Conservation (phyloP, 2,329 filamentous ascomycete genomes). For the Cercospora brassicicola region DNA sequence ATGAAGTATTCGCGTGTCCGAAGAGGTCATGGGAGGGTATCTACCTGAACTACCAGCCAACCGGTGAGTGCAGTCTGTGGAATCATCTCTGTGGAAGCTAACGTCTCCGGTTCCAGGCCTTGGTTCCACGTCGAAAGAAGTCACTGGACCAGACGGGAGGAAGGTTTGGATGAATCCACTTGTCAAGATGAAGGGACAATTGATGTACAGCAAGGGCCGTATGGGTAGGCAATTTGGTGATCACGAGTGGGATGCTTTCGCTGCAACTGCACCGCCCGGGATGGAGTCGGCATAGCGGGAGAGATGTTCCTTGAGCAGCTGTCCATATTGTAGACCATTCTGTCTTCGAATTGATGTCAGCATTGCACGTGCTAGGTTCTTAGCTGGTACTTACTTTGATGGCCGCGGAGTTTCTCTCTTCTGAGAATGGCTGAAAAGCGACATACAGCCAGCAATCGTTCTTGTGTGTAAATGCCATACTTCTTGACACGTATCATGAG, state of each 20-base stretch:
- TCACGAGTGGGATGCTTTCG: constrained; percentile 9
- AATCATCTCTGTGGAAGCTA: neutral
- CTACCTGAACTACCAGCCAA: constrained; percentile 21
- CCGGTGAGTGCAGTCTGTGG: neutral
- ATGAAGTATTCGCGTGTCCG: constrained; percentile 20
- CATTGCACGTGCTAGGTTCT: neutral
- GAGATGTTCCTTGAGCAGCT: neutral
- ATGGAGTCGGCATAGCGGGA: neutral
- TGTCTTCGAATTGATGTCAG: neutral
- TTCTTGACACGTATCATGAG: neutral
- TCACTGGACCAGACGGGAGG: constrained; percentile 8
- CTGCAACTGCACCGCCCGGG: neutral
- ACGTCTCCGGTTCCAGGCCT: neutral
- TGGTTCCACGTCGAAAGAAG: constrained; percentile 20
- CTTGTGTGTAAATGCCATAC: neutral
- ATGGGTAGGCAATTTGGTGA: constrained; percentile 14
- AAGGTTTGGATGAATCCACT: constrained; percentile 21
- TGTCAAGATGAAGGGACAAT: constrained; percentile 17
- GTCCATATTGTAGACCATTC: neutral
- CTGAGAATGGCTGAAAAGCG: neutral
- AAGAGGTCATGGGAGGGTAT: constrained; percentile 20
- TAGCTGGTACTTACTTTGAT: neutral
- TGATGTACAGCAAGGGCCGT: constrained; percentile 22
- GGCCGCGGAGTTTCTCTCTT: neutral
- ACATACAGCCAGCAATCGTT: neutral